Percentiles rank a stretch among this genome's conserved stretches.
Conservation (phyloP, 495 filamentous ascomycete genomes). For the Chaetomidium leptoderma region DNA sequence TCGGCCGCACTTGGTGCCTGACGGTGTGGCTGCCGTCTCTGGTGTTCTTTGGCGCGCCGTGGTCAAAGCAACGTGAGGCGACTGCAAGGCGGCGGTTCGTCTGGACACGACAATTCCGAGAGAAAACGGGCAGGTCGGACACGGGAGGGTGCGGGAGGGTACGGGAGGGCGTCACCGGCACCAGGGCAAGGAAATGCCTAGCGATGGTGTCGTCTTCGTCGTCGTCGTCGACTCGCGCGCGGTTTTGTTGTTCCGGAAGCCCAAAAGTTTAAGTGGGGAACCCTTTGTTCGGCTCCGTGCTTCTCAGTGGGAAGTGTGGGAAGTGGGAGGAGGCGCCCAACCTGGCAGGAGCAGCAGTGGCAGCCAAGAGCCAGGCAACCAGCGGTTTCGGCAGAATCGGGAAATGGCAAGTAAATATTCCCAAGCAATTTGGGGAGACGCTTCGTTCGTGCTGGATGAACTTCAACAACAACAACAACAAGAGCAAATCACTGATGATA, state of each 20-base stretch:
- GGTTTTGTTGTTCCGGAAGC: slow-evolving; percentile 28
- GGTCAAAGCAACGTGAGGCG: neutral
- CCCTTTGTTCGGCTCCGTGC: slow-evolving; percentile 17
- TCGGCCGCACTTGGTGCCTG: neutral
- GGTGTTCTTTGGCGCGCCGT: neutral
- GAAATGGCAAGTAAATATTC: neutral
- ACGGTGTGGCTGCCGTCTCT: neutral
- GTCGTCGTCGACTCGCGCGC: slow-evolving; percentile 27
- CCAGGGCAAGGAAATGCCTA: slow-evolving; percentile 25
- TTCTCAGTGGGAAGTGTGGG: neutral
- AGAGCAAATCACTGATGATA: neutral
- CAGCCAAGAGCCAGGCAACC: neutral
- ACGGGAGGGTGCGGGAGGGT: too few relatives aligned
- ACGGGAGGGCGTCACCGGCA: slow-evolving; percentile 15
- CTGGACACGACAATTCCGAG: slow-evolving; percentile 20
- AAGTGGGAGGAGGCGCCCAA: neutral
- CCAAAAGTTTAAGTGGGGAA: slow-evolving; percentile 34
- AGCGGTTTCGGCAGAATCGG: neutral
- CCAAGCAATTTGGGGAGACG: neutral
- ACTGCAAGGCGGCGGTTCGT: slow-evolving; percentile 9
- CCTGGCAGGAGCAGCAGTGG: neutral
- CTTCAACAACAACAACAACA: neutral
- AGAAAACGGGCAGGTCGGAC: neutral
- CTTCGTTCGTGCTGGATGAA: neutral
- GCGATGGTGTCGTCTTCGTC: slow-evolving; percentile 21